These are phyloP conservation scores for Biscogniauxia marginata DNA, from an alignment of 2,329 filamentous ascomycete species.

Conservation along the genomic window DNA sequence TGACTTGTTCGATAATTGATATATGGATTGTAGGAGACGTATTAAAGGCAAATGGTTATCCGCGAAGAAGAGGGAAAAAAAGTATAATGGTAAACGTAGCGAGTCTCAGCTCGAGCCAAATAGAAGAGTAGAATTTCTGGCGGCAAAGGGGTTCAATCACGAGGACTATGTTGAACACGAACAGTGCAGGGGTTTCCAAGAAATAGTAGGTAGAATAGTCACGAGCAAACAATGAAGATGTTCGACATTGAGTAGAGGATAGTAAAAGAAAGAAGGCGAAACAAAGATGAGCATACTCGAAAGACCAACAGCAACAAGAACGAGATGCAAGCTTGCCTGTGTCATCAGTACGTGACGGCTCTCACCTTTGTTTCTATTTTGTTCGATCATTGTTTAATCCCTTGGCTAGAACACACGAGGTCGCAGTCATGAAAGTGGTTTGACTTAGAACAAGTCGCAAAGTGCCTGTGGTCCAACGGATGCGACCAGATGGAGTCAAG, in stretches of 20 bases:
- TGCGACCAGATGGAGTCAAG: constrained; percentile 18
- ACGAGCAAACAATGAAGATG: constrained; percentile 28
- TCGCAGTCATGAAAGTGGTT: constrained; percentile 15
- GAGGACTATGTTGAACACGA: constrained; percentile 11
- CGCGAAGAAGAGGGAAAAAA: background rate
- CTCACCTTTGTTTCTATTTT: constrained; percentile 29
- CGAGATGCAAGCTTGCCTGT: constrained; percentile 13
- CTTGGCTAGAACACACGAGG: constrained; percentile 15
- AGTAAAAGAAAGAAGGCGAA: constrained; percentile 13
- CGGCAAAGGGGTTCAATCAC: constrained; percentile 22
- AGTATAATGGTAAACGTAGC: constrained; percentile 4
- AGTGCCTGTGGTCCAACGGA: constrained; percentile 28
- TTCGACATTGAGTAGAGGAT: constrained; percentile 15
- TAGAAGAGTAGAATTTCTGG: constrained; percentile 16
- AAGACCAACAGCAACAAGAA: constrained; percentile 17
- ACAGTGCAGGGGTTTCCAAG: constrained; percentile 15
- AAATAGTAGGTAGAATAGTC: constrained; percentile 25
- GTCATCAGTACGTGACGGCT: constrained; percentile 13
- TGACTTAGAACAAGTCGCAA: constrained; percentile 12
- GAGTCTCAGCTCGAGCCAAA: constrained; percentile 14
- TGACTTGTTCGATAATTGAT: background rate
- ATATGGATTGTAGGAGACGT: background rate
- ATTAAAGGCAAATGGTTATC: constrained; percentile 2
- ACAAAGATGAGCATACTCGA: constrained; percentile 16
- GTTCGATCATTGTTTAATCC: constrained; percentile 20